phyloP scores from a whole-genome alignment of 768 basidiomycete genomes.

The Agaricus blazei region DNA sequence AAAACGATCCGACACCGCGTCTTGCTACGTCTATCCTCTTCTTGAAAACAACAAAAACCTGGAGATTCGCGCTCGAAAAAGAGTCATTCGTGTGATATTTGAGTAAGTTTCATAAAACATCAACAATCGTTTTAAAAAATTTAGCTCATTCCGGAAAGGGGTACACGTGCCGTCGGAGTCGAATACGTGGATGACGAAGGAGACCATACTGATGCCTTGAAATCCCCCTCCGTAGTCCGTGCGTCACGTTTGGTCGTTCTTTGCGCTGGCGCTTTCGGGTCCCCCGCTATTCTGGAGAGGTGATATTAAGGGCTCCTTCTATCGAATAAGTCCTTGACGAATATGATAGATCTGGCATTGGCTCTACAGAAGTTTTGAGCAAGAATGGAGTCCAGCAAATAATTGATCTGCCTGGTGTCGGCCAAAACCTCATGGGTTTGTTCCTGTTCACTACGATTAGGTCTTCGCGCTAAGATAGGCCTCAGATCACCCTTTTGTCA shows the following conservation, averaged over 20 bases:
- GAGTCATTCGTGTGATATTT: constrained; percentile 45
- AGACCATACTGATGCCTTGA: constrained; percentile 17
- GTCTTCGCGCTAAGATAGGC: background rate
- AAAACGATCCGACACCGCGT: constrained; percentile 50
- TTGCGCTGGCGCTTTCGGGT: constrained; percentile 50
- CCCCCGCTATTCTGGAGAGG: constrained; percentile 50
- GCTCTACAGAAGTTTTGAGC: constrained; percentile 41
- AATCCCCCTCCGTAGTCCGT: constrained; percentile 20
- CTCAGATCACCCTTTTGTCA: constrained; percentile 36
- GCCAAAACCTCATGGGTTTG: constrained; percentile 59
- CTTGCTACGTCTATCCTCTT: constrained; percentile 47
- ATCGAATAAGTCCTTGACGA: background rate
- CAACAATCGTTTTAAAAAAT: background rate
- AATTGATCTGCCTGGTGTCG: constrained; percentile 71
- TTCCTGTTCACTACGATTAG: background rate
- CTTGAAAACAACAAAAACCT: constrained; percentile 34
- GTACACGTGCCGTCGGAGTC: constrained; percentile 41
- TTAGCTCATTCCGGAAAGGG: constrained; percentile 18
- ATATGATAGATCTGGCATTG: constrained; percentile 42
- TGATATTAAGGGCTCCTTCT: background rate
- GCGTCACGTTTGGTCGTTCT: constrained; percentile 45
- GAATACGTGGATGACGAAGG: constrained; percentile 41
- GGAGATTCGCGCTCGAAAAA: constrained; percentile 29
- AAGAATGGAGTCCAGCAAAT: constrained; percentile 41
- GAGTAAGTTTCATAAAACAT: constrained; percentile 26